Evolutionary conservation across 2,329 filamentous ascomycete species (phyloP).

Genomic region (Clarireedia hainanense): DNA sequence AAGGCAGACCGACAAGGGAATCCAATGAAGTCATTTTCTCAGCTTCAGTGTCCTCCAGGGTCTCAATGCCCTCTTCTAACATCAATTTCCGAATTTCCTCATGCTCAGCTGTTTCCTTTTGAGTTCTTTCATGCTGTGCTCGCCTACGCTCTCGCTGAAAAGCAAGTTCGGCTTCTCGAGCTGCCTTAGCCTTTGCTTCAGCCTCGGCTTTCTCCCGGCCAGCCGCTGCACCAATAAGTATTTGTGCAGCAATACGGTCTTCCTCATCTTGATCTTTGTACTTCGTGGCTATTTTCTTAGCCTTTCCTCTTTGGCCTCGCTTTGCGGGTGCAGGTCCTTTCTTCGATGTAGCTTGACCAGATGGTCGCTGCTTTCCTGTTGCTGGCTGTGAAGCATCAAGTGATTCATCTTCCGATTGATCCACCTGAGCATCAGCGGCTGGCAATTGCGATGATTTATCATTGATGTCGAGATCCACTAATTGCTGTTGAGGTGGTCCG

Average conservation of each 20-base stretch:
- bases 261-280: slow-evolving; percentile 95
- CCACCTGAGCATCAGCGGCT: slow-evolving; percentile 15
- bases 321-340: slow-evolving; percentile 41
- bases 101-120: slow-evolving; percentile 67
- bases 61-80: slow-evolving; percentile 51
- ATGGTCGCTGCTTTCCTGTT: slow-evolving; percentile 21
- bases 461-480: slow-evolving; percentile 13
- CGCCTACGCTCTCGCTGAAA: slow-evolving; percentile 67
- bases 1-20: slow-evolving; percentile 66
- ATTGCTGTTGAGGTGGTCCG: slow-evolving; percentile 21
- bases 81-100: slow-evolving; percentile 60
- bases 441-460: slow-evolving; percentile 10
- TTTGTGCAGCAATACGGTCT: slow-evolving; percentile 75
- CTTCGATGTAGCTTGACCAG: slow-evolving; percentile 30
- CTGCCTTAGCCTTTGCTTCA: slow-evolving; percentile 58
- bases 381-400: slow-evolving; percentile 10
- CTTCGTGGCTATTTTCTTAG: slow-evolving; percentile 80
- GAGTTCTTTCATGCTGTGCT: slow-evolving; percentile 71
- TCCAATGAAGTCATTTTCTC: slow-evolving; percentile 52
- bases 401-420: slow-evolving; percentile 18
- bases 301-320: slow-evolving; percentile 73
- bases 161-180: slow-evolving; percentile 63
- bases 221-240: slow-evolving; percentile 70
- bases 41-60: slow-evolving; percentile 50
- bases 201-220: slow-evolving; percentile 61